Percentiles rank a stretch among this genome's conserved stretches.
Conservation (phyloP, 2,329 filamentous ascomycete genomes). For the Pyrenochaeta sp. region DNA sequence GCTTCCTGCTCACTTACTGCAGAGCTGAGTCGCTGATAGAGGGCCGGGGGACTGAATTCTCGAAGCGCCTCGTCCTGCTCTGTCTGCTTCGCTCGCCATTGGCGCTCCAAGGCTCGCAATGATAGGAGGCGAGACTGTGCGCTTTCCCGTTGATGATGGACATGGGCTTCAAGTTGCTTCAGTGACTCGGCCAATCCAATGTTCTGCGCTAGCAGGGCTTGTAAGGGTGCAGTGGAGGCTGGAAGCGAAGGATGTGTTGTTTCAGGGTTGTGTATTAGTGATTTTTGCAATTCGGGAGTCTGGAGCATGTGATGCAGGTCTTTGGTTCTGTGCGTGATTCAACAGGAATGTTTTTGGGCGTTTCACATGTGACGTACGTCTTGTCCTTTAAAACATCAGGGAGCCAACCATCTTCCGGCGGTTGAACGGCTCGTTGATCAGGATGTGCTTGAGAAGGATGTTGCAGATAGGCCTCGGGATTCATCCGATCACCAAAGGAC, state of each 20-base stretch:
- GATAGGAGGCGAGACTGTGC: constrained; percentile 84
- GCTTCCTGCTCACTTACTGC: constrained; percentile 83
- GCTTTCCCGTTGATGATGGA: constrained; percentile 68
- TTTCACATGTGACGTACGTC: constrained; percentile 65
- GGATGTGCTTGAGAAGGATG: constrained; percentile 23
- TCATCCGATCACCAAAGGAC: constrained; percentile 24
- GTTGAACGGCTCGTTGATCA: constrained; percentile 27
- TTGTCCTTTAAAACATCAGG: constrained; percentile 80
- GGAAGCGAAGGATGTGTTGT: constrained; percentile 76
- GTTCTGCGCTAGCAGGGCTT: constrained; percentile 73
- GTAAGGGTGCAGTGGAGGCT: constrained; percentile 70
- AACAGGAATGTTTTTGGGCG: constrained; percentile 16
- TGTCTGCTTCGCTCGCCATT: constrained; percentile 86
- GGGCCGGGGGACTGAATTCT: constrained; percentile 83
- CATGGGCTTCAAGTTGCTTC: constrained; percentile 65
- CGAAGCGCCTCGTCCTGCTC: constrained; percentile 87
- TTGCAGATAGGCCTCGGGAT: constrained; percentile 24
- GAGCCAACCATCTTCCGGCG: constrained; percentile 73
- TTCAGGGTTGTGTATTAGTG: constrained; percentile 72
- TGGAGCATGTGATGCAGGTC: constrained; percentile 76
- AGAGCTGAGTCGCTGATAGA: constrained; percentile 82
- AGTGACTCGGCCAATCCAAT: constrained; percentile 71
- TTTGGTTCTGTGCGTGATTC: constrained; percentile 66
- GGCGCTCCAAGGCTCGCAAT: constrained; percentile 86
- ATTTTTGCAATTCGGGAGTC: constrained; percentile 70